phyloP scores from a whole-genome alignment of 305 asterid genomes.

The Fraxinus platypoda region DNA sequence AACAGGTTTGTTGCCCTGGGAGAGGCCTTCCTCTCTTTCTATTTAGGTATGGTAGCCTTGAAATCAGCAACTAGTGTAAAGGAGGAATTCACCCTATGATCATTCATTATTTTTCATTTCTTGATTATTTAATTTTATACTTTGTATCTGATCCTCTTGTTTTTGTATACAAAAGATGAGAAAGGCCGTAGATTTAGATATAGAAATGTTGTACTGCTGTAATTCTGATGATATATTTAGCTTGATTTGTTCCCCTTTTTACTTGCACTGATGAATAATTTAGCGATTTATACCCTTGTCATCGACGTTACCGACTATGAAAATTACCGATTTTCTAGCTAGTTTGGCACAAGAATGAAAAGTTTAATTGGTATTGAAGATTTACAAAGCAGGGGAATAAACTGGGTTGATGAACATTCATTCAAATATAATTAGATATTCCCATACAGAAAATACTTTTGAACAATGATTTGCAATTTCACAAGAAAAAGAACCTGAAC shows the following conservation, averaged over 20 bases:
- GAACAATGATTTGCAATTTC: not conserved
- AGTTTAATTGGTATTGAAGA: not conserved
- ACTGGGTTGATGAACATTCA: not conserved
- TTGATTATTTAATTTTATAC: slow-evolving; percentile 16
- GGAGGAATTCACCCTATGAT: slow-evolving; percentile 20
- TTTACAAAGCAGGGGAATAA: not conserved
- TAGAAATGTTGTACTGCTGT: slow-evolving; percentile 12
- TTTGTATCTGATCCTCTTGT: slow-evolving; percentile 6
- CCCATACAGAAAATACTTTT: not conserved
- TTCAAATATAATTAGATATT: not conserved
- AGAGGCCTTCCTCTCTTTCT: slow-evolving; percentile 27
- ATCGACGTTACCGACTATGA: not conserved
- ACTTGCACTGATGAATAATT: not conserved
- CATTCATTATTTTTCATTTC: slow-evolving; percentile 18
- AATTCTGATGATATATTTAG: slow-evolving; percentile 3
- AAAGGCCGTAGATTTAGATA: slow-evolving; percentile 23
- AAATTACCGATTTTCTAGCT: not conserved
- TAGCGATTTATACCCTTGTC: not conserved
- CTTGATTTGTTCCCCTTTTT: not conserved
- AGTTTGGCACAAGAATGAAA: not conserved
- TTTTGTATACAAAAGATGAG: slow-evolving; percentile 17
- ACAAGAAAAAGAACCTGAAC: not conserved
- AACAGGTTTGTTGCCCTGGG: slow-evolving; percentile 87
- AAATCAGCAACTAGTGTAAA: slow-evolving; percentile 14
- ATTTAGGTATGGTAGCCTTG: slow-evolving; percentile 7